Evolutionary conservation across 1,284 basidiomycete species (phyloP), one percentile per base, ranked within the genome.

Genomic region (Exobasidium rhododendri): DNA sequence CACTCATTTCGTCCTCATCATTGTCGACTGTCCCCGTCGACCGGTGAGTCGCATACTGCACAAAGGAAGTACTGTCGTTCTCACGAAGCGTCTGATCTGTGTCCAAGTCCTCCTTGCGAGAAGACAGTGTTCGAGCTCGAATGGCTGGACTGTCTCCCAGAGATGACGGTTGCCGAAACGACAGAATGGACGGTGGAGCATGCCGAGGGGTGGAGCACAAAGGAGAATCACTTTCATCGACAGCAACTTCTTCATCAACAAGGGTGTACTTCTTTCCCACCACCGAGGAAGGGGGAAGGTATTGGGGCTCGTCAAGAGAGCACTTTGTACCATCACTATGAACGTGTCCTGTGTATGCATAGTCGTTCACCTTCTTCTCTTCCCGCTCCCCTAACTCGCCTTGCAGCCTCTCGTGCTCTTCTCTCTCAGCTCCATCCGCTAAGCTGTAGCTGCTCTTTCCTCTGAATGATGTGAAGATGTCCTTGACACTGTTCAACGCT

Each of bases 271-370:
- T 44, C n/a, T 22, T 44, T 44, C 43, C 43, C 43, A 14, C 14
- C 14, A 44, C 43, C 43, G 43, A 14, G 43, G 17, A 40, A 31
- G 47, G 47, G 7, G 70, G 70, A 11, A 45, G 47, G 26, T 29
- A 47, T 31, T 35, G 51, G 4, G 47, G 56, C 11, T 30, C 43
- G 29, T 45, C 45, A n/a, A 55, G 47, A 7, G 30, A 63, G 13
- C 55, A 92, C 89, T 81, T 0, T 60, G 63, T 4, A 80, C 81
- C 4, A 65, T 84, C 61, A 72, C 83, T 1, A 73, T 84, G 28
- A 81, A 78, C 40, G 83, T 84, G 59, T 5, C 6, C 11, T 7
- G 17, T 17, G 35, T 40, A 40, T 10, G 10, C 35, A 40, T 40
- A 10, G 7, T 7, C 35, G n/a, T n/a, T n/a, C n/a, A n/a, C n/a